Conservation (phyloP, 345 rosid species). For the Brassica juncea region DNA sequence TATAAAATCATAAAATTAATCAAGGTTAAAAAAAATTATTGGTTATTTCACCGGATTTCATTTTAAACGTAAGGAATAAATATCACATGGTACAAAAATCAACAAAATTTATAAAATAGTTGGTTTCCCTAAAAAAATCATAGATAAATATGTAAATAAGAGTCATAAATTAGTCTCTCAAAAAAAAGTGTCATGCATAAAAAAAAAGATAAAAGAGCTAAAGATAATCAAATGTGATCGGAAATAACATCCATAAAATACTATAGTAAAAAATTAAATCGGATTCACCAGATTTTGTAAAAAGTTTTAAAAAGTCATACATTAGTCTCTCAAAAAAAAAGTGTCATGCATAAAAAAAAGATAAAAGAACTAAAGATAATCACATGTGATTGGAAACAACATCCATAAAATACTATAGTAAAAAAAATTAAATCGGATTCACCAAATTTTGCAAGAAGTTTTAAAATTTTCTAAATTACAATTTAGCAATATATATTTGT, state of each 20-base stretch:
- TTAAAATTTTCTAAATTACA: neutral
- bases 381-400: neutral
- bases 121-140: neutral
- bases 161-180: neutral
- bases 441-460: neutral
- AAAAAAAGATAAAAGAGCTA: neutral
- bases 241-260: neutral
- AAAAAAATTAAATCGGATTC: neutral
- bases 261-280: neutral
- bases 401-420: neutral
- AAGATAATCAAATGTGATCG: neutral
- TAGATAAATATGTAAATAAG: neutral
- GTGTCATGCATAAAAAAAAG: neutral
- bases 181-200: neutral
- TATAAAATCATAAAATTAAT: neutral
- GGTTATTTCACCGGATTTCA: neutral
- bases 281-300: too few species aligned
- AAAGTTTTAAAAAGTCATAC: too few species aligned
- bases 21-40: neutral
- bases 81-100: neutral
- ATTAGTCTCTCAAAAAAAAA: neutral
- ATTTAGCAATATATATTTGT: neutral
- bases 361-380: neutral
- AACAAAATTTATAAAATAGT: neutral
- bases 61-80: neutral